Percentiles rank a stretch among this genome's conserved stretches.
These are phyloP conservation scores for Knoxia roxburghii DNA, from an alignment of 257 asterid species.

Conservation along the genomic window DNA sequence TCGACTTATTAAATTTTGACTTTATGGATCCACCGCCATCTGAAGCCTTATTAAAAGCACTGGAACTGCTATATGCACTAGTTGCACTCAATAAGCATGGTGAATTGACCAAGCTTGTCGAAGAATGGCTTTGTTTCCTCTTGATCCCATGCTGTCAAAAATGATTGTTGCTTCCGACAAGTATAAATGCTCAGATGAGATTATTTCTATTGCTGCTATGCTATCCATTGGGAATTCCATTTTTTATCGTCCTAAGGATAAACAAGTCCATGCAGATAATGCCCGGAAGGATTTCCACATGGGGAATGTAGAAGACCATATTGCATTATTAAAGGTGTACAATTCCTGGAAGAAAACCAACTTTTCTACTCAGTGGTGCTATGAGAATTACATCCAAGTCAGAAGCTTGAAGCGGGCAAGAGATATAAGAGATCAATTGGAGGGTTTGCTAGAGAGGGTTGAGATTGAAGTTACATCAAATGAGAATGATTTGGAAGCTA, in stretches of 20 bases:
- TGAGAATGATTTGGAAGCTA: constrained; percentile 48
- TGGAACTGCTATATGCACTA: constrained; percentile 78
- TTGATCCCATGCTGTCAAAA: constrained; percentile 91
- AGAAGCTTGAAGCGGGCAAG: constrained; percentile 85
- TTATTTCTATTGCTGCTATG: constrained; percentile 89
- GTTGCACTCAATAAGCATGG: constrained; percentile 87
- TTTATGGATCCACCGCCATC: constrained; percentile 98
- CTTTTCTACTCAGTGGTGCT: constrained; percentile 91
- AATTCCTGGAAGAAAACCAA: constrained; percentile 81
- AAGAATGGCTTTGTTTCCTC: constrained; percentile 96
- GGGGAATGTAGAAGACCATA: constrained; percentile 93
- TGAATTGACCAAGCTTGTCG: constrained; percentile 81
- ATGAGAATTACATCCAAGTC: constrained; percentile 72
- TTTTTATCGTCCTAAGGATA: constrained; percentile 88
- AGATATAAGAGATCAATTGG: constrained; percentile 68
- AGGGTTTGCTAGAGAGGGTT: constrained; percentile 80
- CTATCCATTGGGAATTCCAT: constrained; percentile 84
- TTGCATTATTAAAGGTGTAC: constrained; percentile 75
- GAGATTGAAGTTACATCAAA: constrained; percentile 65
- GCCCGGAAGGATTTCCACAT: constrained; percentile 74
- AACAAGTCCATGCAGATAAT: constrained; percentile 83
- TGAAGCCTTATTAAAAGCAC: constrained; percentile 83
- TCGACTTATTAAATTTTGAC: constrained; percentile 76
- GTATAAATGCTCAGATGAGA: constrained; percentile 72
- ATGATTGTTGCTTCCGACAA: constrained; percentile 91